Evolutionary conservation across 2,329 filamentous ascomycete genomes (phyloP).

Genomic region (Tetracladium maxilliforme): DNA sequence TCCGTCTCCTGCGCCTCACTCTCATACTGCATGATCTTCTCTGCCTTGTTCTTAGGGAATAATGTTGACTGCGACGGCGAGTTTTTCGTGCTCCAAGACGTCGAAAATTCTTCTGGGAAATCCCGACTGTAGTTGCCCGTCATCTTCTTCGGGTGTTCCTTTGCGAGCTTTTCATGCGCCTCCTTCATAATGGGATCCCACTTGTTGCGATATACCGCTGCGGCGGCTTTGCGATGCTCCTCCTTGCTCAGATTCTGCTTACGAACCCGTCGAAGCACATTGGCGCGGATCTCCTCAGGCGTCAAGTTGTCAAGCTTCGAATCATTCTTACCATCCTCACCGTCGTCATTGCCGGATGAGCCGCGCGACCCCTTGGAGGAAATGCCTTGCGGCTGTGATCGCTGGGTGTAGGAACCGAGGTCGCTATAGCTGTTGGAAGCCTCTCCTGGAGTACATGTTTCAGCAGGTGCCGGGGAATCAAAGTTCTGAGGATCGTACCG

Average conservation of each 20-base stretch:
- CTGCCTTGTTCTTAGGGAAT: constrained; percentile 4
- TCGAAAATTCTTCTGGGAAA: constrained; percentile 34
- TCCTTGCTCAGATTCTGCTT: constrained; percentile 5
- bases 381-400: too few species aligned
- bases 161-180: constrained; percentile 5
- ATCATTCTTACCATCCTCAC: too few species aligned
- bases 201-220: constrained; percentile 8
- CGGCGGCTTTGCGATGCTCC: constrained; percentile 5
- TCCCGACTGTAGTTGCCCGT: constrained; percentile 34
- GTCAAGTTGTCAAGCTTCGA: constrained; percentile 15
- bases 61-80: too few species aligned
- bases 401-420: too few species aligned
- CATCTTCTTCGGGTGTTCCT: constrained; percentile 10
- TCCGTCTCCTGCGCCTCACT: too few species aligned
- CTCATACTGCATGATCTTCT: constrained; percentile 1
- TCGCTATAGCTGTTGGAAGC: too few species aligned
- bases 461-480: too few species aligned
- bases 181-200: constrained; percentile 6
- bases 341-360: too few species aligned
- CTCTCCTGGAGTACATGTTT: too few species aligned
- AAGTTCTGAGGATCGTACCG: too few species aligned
- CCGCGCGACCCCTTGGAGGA: too few species aligned
- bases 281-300: constrained; percentile 16
- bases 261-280: constrained; percentile 6
- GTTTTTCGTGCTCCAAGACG: constrained; percentile 20